Evolutionary conservation across 164 flowering plant genomes (phyloP), one percentile per base, ranked within the genome.

Genomic region (Tetrastigma voinierianum): DNA sequence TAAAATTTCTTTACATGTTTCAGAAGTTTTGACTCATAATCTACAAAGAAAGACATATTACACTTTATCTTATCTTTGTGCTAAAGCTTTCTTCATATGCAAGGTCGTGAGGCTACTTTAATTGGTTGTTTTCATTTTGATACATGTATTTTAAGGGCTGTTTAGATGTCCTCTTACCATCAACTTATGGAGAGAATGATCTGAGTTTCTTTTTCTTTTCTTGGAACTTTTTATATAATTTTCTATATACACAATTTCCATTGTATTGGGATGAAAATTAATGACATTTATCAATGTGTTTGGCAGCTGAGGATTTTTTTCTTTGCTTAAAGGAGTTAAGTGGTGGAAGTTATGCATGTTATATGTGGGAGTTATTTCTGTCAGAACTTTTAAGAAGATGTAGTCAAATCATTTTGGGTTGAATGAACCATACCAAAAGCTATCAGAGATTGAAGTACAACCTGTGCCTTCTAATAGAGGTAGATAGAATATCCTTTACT

Each of bases 391-490:
- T 92, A 76, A 67, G 77, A 65, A 84, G 86, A 56, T 86, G 87
- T 85, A 66, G 51, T 43, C 68, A 71, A 6, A 51, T 70, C 66
- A 69, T 68, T 32, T 79, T 66, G 74, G 73, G 56, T 25, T 51
- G 54, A 82, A 78, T 57, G 72, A 71, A 55, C 71, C 82, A 3
- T 55, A 44, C 58, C 60, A 68, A 20, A 68, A 80, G 51, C 72
- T 92, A 70, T 84, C 96, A 51, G 66, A 68, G 10, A 67, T 46
- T 73, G 98, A 95, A 70, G 67, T 82, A 81, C 49, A 82, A 78
- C 5, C 67, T 95, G 46, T 90, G 96, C 76, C 74, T 86, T 67
- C 71, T 94, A 15, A 71, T 94, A 72, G 91, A 88, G 91, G 96
- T 93, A 64, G 62, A 21, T 65, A 17, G 2, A n/a, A 51, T n/a